Percentiles rank a stretch among this genome's conserved stretches.
These are phyloP conservation scores for Saturnispora galanensis DNA, from an alignment of 805 yeast genomes.

Conservation along the genomic window DNA sequence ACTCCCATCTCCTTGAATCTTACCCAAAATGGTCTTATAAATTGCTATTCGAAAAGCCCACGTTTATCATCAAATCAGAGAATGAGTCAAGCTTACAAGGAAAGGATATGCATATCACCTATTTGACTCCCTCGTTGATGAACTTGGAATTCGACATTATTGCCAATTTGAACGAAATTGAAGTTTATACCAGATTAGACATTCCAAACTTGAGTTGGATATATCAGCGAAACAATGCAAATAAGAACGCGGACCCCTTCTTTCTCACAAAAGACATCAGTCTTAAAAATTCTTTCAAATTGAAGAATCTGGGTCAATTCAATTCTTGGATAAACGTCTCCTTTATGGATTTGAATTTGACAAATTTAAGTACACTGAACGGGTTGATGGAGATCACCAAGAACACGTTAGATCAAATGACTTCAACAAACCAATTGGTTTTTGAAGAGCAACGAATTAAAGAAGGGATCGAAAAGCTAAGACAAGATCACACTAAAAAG, in stretches of 20 bases:
- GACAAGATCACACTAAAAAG: conserved; percentile 7
- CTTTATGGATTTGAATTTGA: conserved; percentile 19
- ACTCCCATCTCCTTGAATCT: conserved; percentile 2
- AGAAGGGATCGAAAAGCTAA: not conserved
- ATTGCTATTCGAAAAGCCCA: conserved; percentile 22
- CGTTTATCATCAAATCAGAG: conserved; percentile 17
- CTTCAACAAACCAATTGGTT: not conserved
- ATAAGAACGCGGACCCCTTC: conserved; percentile 4
- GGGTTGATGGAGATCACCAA: conserved; percentile 14
- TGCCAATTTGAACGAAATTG: conserved; percentile 3
- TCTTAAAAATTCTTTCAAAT: conserved; percentile 20
- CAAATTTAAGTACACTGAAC: conserved; percentile 21
- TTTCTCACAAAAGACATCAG: conserved; percentile 13
- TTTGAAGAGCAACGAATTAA: not conserved
- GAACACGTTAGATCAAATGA: conserved; percentile 1
- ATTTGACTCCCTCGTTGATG: conserved; percentile 18
- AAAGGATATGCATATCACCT: conserved; percentile 14
- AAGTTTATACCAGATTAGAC: conserved; percentile 13
- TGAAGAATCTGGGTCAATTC: conserved; percentile 12
- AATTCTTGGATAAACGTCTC: conserved; percentile 15
- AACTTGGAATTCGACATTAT: conserved; percentile 13
- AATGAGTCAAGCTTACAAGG: conserved; percentile 1
- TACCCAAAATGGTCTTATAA: conserved; percentile 19
- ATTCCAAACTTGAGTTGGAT: conserved; percentile 15
- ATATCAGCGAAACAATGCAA: conserved; percentile 14